Base-by-base conservation (phyloP, 139 green algal genomes). In the Mesotaenium endlicherianum region DNA sequence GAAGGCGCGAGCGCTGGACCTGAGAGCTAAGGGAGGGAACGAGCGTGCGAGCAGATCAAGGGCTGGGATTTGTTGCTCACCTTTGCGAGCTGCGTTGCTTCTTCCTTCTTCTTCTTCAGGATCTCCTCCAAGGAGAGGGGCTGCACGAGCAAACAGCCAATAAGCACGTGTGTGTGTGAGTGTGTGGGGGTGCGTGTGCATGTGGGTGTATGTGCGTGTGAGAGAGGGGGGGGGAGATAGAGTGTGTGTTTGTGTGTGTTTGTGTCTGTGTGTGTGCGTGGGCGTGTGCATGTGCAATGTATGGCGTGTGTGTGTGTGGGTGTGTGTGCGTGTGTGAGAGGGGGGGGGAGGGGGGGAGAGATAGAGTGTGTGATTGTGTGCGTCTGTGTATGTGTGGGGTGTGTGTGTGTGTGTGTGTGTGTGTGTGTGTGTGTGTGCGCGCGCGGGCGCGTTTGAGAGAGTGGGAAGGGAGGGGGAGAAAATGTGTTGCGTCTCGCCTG, bases 41-140 rank as follows among this genome's bases (percentile, higher is more conserved):
- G 8, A 26, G 47, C 8, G 14, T 57, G 47, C 47, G 14, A 8
- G 8, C 8, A 57, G 14, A 57, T 57, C 8, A 57, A 57, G 14
- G 8, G 47, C 47, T 26, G 8, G 8, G 14, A 14, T 26, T 57
- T 57, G 47, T 26, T 14, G 34, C 34, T 38, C 38, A 94, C 92
- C 91, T 95, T 95, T 34, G 94, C 90, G 42, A 92, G 90, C 41
- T 87, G 91, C 77, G 91, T 90, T 82, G 93, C 83, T 87, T 95
- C 92, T 50, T 91, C 86, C 78, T 95, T 90, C 81, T 91, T 92
- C 86, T 94, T 94, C 58, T 90, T 93, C 17, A 97, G 87, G 42
- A 97, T 88, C 89, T 97, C 94, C 78, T 97, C 94, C 77, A 97
- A 84, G 0, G 94, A 97, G 26, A 97, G 89, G 0, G 94, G 94